These are phyloP conservation scores for Bathelium albidoporum DNA, from an alignment of 495 filamentous ascomycete species.

Conservation along the genomic window DNA sequence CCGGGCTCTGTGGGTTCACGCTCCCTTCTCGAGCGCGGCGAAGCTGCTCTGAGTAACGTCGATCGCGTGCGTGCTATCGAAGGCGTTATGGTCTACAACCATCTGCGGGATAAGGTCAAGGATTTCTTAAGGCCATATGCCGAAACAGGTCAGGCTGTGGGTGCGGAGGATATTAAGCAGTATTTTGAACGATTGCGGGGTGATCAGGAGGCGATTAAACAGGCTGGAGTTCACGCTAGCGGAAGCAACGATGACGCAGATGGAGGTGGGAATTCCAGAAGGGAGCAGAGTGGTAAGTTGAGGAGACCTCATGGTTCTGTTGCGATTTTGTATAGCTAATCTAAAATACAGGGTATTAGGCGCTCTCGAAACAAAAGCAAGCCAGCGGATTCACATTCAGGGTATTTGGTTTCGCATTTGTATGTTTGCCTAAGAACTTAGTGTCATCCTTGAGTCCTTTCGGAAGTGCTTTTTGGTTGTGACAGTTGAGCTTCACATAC, in stretches of 20 bases:
- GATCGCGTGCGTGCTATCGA: conserved; percentile 91
- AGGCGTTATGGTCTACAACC: conserved; percentile 94
- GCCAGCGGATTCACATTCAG: no score
- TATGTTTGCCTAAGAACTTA: no score
- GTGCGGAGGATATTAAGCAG: conserved; percentile 87
- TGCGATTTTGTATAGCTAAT: background rate
- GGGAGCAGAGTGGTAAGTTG: conserved; percentile 46
- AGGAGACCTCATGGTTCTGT: background rate
- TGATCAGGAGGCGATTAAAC: conserved; percentile 54
- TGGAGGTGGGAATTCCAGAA: conserved; percentile 26
- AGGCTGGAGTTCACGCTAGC: conserved; percentile 39
- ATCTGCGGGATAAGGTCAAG: conserved; percentile 88
- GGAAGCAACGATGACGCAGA: conserved; percentile 33
- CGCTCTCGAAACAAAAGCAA: background rate
- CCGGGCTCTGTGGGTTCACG: conserved; percentile 49
- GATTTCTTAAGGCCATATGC: conserved; percentile 87
- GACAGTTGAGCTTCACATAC: no score
- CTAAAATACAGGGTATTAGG: background rate
- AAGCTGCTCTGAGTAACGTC: conserved; percentile 77
- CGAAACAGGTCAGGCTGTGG: conserved; percentile 72
- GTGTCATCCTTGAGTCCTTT: no score
- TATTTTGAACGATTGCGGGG: conserved; percentile 92
- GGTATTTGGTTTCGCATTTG: no score
- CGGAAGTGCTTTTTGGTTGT: no score
- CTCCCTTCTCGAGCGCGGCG: conserved; percentile 77